A percentile compares a stretch with the other conserved stretches of the same genome.
These are phyloP conservation scores for Primulina huaijiensis DNA, from an alignment of 257 asterid species.

Conservation along the genomic window DNA sequence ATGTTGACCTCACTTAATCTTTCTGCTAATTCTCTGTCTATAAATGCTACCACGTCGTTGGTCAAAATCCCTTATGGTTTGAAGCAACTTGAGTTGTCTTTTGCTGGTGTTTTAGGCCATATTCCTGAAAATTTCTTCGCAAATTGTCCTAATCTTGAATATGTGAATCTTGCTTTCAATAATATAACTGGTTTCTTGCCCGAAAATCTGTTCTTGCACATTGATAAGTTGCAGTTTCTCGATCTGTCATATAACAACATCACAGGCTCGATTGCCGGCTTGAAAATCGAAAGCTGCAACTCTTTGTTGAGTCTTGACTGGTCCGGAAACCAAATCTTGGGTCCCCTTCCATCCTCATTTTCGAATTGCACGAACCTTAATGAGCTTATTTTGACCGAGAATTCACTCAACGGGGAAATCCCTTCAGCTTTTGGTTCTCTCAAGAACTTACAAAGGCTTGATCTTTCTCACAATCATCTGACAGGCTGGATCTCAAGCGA, in stretches of 20 bases:
- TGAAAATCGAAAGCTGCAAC: slow-evolving; percentile 59
- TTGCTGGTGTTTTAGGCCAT: slow-evolving; percentile 55
- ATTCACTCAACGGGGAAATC: slow-evolving; percentile 62
- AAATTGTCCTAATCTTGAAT: slow-evolving; percentile 59
- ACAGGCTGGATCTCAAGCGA: slow-evolving; percentile 86
- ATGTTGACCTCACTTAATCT: slow-evolving; percentile 59
- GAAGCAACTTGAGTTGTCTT: slow-evolving; percentile 61
- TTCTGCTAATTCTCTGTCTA: slow-evolving; percentile 53
- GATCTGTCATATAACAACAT: slow-evolving; percentile 80
- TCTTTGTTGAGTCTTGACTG: slow-evolving; percentile 61
- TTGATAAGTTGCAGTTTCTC: slow-evolving; percentile 55
- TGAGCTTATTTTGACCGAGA: slow-evolving; percentile 50
- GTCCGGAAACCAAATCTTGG: slow-evolving; percentile 66
- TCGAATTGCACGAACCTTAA: slow-evolving; percentile 63
- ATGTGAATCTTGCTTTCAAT: slow-evolving; percentile 73
- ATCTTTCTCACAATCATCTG: slow-evolving; percentile 75
- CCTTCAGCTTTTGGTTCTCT: slow-evolving; percentile 58
- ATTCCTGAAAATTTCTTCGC: slow-evolving; percentile 54
- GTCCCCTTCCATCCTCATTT: slow-evolving; percentile 53
- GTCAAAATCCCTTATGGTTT: slow-evolving; percentile 54
- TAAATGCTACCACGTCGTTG: slow-evolving; percentile 55
- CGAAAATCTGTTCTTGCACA: slow-evolving; percentile 39
- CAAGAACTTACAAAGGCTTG: slow-evolving; percentile 56
- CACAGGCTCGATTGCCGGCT: slow-evolving; percentile 50
- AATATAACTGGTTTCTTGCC: slow-evolving; percentile 67